Percentiles rank a stretch among this genome's conserved stretches.
Conservation (phyloP, 805 yeast genomes). For the Zygosaccharomyces pseudorouxii region DNA sequence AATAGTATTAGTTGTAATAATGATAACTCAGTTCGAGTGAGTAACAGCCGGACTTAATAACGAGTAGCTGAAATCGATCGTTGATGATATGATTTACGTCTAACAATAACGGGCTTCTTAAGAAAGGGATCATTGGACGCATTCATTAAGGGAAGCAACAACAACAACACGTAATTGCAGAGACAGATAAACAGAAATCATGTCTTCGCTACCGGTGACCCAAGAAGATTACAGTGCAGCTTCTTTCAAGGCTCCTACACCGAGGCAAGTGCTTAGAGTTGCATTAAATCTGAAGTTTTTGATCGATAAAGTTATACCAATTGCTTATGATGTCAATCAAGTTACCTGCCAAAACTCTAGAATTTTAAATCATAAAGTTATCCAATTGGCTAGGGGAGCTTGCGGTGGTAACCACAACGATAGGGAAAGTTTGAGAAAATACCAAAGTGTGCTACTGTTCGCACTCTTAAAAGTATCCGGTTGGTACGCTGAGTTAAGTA, state of each 20-base stretch:
- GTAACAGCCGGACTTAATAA: neutral
- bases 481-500: conserved; percentile 67
- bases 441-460: conserved; percentile 64
- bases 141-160: neutral
- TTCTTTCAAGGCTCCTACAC: conserved; percentile 41
- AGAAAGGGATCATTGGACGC: neutral
- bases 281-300: conserved; percentile 68
- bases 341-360: conserved; percentile 55
- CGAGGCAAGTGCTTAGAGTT: conserved; percentile 64
- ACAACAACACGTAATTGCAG: neutral
- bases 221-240: conserved; percentile 6
- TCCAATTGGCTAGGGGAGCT: conserved; percentile 60
- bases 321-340: conserved; percentile 48
- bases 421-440: conserved; percentile 54
- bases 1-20: no score
- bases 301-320: conserved; percentile 68
- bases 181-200: neutral
- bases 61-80: neutral
- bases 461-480: conserved; percentile 68
- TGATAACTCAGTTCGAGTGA: no score
- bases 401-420: conserved; percentile 70
- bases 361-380: conserved; percentile 52
- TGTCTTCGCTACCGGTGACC: conserved; percentile 11
- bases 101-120: neutral
- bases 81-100: neutral